A percentile compares a stretch with the other conserved stretches of the same genome.
These are phyloP conservation scores for Endotrypanum monterogeii DNA, from an alignment of 208 protist genomes.

Conservation along the genomic window DNA sequence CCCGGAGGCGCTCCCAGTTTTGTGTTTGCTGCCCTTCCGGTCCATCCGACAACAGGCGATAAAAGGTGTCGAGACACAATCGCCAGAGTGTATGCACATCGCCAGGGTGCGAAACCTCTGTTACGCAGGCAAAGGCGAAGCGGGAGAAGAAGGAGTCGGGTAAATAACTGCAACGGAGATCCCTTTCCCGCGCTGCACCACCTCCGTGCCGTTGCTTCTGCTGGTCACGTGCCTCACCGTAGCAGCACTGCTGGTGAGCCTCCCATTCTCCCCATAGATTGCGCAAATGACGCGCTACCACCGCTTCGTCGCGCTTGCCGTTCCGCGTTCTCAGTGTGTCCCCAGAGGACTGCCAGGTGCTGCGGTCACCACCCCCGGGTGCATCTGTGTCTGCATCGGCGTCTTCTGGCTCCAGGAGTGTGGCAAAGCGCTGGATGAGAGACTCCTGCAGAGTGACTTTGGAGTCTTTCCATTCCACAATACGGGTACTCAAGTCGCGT, in stretches of 20 bases:
- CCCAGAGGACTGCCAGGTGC: neutral
- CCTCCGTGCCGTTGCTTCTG: neutral
- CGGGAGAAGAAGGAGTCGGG: constrained; percentile 75
- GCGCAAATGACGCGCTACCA: constrained; percentile 18
- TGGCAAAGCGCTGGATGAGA: constrained; percentile 25
- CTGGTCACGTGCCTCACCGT: neutral
- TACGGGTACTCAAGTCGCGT: constrained; percentile 11
- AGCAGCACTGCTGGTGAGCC: constrained; percentile 23
- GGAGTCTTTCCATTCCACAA: constrained; percentile 22
- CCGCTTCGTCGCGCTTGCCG: constrained; percentile 1
- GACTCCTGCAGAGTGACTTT: constrained; percentile 22
- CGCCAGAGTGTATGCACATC: constrained; percentile 50
- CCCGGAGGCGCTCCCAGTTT: constrained; percentile 34
- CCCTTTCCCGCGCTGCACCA: constrained; percentile 15
- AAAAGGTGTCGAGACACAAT: constrained; percentile 40
- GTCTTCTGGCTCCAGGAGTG: neutral
- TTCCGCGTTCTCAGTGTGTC: neutral
- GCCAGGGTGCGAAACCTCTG: constrained; percentile 27
- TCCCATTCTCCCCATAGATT: constrained; percentile 22
- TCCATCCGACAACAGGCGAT: constrained; percentile 9
- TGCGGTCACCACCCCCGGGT: neutral
- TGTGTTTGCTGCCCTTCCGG: constrained; percentile 1
- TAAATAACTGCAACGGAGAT: constrained; percentile 67
- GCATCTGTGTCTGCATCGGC: neutral
- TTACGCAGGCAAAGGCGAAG: constrained; percentile 59